Percentiles rank a stretch among this genome's conserved stretches.
Evolutionary conservation across 1,139 yeast species (phyloP).

Genomic region (Suhomyces maxii): DNA sequence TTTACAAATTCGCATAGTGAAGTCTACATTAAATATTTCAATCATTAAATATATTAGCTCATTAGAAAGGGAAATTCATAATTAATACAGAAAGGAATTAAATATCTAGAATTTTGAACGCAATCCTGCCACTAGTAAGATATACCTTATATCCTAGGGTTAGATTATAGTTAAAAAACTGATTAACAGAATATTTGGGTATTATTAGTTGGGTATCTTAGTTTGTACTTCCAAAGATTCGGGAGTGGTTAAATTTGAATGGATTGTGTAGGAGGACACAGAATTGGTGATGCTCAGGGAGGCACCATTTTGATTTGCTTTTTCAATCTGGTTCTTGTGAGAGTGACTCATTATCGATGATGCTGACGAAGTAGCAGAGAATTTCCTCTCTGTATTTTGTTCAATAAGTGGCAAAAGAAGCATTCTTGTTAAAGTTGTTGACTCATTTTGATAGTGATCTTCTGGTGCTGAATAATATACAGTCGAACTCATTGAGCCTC

Average conservation of each 20-base stretch:
- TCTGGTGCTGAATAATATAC: constrained; percentile 18
- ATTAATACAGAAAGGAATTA: neutral
- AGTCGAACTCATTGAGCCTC: constrained; percentile 13
- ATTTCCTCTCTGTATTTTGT: constrained; percentile 10
- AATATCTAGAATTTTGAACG: no score
- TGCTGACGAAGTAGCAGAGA: constrained; percentile 19
- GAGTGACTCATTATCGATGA: constrained; percentile 26
- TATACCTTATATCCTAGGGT: neutral
- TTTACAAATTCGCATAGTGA: no score
- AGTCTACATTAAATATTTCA: no score
- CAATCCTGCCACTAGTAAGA: neutral
- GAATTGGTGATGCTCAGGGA: constrained; percentile 4
- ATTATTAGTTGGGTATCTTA: neutral
- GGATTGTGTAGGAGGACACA: constrained; percentile 9
- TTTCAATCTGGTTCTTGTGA: constrained; percentile 6
- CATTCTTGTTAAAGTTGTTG: neutral
- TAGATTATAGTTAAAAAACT: neutral
- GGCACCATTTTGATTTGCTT: neutral
- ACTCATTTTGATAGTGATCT: constrained; percentile 1
- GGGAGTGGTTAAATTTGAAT: constrained; percentile 21
- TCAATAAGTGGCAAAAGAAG: neutral
- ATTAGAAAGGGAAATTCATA: neutral
- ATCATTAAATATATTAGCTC: neutral
- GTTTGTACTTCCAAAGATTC: constrained; percentile 11
- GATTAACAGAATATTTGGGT: neutral